Percentiles rank a stretch among this genome's conserved stretches.
Evolutionary conservation across 805 yeast species (phyloP).

Genomic region (Metschnikowia proteae): DNA sequence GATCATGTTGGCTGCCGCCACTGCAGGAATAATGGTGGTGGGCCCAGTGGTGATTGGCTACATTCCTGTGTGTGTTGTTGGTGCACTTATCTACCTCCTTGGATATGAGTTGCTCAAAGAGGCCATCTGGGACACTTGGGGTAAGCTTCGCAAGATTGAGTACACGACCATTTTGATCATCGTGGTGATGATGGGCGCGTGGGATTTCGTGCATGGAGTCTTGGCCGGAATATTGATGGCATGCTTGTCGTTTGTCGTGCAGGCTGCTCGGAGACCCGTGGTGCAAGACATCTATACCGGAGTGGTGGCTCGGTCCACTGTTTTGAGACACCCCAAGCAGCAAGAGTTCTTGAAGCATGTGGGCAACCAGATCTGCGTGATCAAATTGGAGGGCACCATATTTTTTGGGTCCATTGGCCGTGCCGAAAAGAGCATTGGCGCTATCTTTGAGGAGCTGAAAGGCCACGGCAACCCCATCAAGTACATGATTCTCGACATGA

Average conservation of each 20-base stretch:
- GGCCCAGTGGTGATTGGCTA: slow-evolving; percentile 93
- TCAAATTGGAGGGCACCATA: slow-evolving; percentile 82
- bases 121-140: slow-evolving; percentile 80
- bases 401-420: slow-evolving; percentile 96
- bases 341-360: slow-evolving; percentile 79
- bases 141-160: slow-evolving; percentile 70
- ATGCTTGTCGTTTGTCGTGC: slow-evolving; percentile 91
- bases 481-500: slow-evolving; percentile 80
- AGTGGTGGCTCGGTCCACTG: slow-evolving; percentile 84
- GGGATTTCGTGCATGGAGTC: slow-evolving; percentile 93
- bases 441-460: slow-evolving; percentile 52
- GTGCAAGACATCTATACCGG: slow-evolving; percentile 83
- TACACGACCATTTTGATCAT: slow-evolving; percentile 80
- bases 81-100: slow-evolving; percentile 80
- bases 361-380: slow-evolving; percentile 85
- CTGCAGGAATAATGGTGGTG: slow-evolving; percentile 72
- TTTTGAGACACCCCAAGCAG: slow-evolving; percentile 84
- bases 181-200: slow-evolving; percentile 91
- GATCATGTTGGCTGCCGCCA: slow-evolving; percentile 78
- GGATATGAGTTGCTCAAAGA: slow-evolving; percentile 90
- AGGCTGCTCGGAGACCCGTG: slow-evolving; percentile 80
- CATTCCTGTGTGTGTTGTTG: slow-evolving; percentile 95
- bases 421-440: slow-evolving; percentile 71
- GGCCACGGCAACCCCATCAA: slow-evolving; percentile 61
- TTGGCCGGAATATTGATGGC: slow-evolving; percentile 88